phyloP scores from a whole-genome alignment of 78 protist species.

The Dictyostelium firmibasis region DNA sequence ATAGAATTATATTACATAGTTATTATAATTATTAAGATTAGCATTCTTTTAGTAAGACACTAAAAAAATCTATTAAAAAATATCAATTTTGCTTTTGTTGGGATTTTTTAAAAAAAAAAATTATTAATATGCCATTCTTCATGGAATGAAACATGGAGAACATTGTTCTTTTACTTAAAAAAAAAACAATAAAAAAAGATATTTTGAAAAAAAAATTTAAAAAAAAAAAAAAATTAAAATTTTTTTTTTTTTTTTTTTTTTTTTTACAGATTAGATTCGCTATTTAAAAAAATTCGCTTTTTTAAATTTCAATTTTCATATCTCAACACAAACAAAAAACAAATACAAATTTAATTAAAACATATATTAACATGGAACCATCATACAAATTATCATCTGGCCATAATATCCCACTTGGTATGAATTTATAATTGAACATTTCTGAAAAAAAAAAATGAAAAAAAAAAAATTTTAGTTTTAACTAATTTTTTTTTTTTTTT shows the following conservation, averaged over 20 bases:
- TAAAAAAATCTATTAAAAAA: no score
- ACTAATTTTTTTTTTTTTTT: background rate
- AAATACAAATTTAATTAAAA: background rate
- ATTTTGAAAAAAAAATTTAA: no score
- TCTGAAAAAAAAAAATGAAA: no score
- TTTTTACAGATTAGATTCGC: background rate
- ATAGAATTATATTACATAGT: no score
- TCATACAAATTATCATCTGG: background rate
- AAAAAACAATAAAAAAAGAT: no score
- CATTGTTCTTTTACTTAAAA: background rate
- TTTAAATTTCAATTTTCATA: background rate
- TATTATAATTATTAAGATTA: no score
- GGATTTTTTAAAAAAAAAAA: background rate
- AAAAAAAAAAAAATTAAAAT: no score
- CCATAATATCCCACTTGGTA: background rate
- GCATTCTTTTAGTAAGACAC: no score
- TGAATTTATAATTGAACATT: background rate
- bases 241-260: no score
- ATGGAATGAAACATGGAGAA: background rate
- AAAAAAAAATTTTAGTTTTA: no score
- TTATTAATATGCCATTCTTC: background rate
- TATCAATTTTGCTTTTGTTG: background rate
- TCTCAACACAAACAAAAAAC: background rate
- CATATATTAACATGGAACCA: constrained; percentile 4
- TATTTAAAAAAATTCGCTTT: background rate